phyloP scores from a whole-genome alignment of 345 rosid species.

The Conringia planisiliqua region DNA sequence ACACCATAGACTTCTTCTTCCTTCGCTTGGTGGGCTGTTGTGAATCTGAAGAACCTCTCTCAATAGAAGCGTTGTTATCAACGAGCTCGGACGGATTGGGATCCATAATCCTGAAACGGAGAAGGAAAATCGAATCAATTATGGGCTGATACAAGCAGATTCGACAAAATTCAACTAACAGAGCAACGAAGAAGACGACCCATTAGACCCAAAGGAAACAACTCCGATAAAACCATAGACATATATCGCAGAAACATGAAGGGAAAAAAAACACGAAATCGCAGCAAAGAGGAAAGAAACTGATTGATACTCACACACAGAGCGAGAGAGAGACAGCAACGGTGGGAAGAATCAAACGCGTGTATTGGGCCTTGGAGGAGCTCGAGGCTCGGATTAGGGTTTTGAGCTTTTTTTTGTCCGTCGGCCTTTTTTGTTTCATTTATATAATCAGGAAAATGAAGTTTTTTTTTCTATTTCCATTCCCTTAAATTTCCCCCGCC shows the following conservation, averaged over 20 bases:
- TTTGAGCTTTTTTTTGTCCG: no score
- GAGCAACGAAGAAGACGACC: background rate
- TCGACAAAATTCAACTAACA: background rate
- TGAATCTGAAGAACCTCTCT: slow-evolving; percentile 31
- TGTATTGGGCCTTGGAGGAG: no score
- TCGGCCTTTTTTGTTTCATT: no score
- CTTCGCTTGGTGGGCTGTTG: slow-evolving; percentile 56
- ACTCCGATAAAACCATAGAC: background rate
- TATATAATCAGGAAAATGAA: no score
- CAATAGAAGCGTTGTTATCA: slow-evolving; percentile 1
- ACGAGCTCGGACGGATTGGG: background rate
- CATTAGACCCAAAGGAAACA: background rate
- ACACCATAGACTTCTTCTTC: slow-evolving; percentile 78
- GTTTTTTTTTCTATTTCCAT: no score
- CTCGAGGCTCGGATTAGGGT: no score
- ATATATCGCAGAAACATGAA: background rate
- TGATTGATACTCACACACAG: slow-evolving; percentile 3
- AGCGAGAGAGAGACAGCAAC: background rate
- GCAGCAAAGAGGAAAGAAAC: background rate
- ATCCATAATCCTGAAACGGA: slow-evolving; percentile 26
- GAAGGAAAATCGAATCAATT: background rate
- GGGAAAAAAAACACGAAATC: background rate
- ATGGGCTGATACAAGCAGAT: background rate
- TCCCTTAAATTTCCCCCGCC: no score
- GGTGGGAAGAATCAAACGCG: background rate